Evolutionary conservation across 305 asterid genomes (phyloP).

Genomic region (Solanum hybrid): DNA sequence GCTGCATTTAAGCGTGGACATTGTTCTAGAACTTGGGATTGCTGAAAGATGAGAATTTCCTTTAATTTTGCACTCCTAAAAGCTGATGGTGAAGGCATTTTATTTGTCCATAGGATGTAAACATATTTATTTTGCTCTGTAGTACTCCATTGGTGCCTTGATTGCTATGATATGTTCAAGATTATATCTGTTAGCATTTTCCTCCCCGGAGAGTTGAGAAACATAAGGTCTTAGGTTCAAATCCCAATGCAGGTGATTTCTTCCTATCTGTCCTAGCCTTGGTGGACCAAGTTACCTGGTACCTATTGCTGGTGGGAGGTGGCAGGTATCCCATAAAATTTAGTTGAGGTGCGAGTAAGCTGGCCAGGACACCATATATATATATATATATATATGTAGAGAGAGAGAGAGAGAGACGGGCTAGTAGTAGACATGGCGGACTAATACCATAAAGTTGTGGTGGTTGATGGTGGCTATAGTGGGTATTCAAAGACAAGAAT

Average conservation of each 20-base stretch:
- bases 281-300: neutral
- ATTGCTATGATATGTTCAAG: neutral
- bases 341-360: neutral
- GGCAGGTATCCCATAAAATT: neutral
- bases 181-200: neutral
- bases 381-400: neutral
- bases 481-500: neutral
- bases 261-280: neutral
- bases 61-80: neutral
- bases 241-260: neutral
- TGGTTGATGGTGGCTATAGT: neutral
- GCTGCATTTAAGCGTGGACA: neutral
- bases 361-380: neutral
- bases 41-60: neutral
- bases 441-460: neutral
- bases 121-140: neutral
- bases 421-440: neutral
- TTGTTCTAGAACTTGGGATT: neutral
- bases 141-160: neutral
- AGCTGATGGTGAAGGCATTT: neutral
- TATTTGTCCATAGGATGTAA: neutral
- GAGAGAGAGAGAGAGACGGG: neutral
- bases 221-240: neutral
- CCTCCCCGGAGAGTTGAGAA: neutral
- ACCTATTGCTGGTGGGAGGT: neutral